Evolutionary conservation across 2,329 filamentous ascomycete species (phyloP), one percentile per base, ranked within the genome.

Genomic region (Monosporascus sp.): DNA sequence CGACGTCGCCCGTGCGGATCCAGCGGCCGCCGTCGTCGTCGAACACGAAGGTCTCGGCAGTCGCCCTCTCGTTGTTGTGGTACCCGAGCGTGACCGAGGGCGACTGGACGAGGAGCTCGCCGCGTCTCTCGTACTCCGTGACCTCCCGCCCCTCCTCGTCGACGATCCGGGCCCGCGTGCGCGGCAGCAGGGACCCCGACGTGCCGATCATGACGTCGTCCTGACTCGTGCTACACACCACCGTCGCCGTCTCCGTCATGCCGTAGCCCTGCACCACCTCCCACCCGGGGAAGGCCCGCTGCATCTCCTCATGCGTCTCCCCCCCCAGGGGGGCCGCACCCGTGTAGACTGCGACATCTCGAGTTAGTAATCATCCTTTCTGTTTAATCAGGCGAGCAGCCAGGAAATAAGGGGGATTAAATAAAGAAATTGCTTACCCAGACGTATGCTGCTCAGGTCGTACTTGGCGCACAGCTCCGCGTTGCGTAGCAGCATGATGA

Each of bases 1-100:
- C 90, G 67, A 95, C 89, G 63, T 97, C 92, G 6, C 92, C 92
- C 0, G 92, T 96, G 41, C 81, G 82, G 78, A 96, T 84, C 83
- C 90, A 94, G 58, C 84, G 72, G 9, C 85, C 84, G 9, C 85
- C 84, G 59, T 91, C 85, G 1, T 85, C 77, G 50, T 85, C 78
- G 56, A 72, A 74, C 0, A 85, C 65, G 63, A 91, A 97, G 0
- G 91, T 94, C 67, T 95, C 90, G 50, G 80, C 77, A 20, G 86
- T 95, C 3, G 92, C 91, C 64, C 88, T 86, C 45, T 88, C 85
- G 65, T 96, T 96, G 72, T 95, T 88, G 51, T 96, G 74, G 62
- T 97, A 97, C 1, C 92, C 92, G 0, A 96, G 71, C 0, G 88
- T 85, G 1, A 95, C 82, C 1, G 86, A 85, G 0, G 91, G 91